These are phyloP conservation scores for Fusarium xylarioides DNA, from an alignment of 2,329 filamentous ascomycete genomes.

Conservation along the genomic window DNA sequence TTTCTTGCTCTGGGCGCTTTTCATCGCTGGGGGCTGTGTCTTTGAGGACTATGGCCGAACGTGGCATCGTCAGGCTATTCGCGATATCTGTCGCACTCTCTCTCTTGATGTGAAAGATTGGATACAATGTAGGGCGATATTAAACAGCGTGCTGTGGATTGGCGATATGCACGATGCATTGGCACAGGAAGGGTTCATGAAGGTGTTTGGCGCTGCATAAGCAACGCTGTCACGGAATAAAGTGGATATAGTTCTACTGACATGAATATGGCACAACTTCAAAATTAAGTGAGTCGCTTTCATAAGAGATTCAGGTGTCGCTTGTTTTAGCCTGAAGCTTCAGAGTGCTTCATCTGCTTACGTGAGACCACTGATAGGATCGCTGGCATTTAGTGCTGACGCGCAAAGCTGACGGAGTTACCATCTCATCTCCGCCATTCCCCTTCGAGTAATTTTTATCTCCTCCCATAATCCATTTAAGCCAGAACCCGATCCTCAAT, in stretches of 20 bases:
- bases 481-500: rapidly evolving
- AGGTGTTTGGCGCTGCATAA: rapidly evolving
- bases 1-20: background rate
- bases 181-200: rapidly evolving
- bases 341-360: rapidly evolving
- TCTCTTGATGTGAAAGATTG: rapidly evolving
- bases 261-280: rapidly evolving
- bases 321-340: no score
- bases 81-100: no score
- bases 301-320: no score
- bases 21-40: rapidly evolving
- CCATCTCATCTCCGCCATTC: background rate
- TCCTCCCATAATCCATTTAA: background rate
- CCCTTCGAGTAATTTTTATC: background rate
- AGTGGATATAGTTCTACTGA: background rate
- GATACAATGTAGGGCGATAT: rapidly evolving
- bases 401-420: background rate
- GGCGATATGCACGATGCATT: rapidly evolving
- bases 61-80: background rate
- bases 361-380: background rate
- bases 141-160: rapidly evolving
- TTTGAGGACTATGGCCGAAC: background rate
- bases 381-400: background rate
- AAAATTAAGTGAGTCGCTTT: rapidly evolving
- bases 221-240: no score